These are phyloP conservation scores for Rhypophila decipiens DNA, from an alignment of 495 filamentous ascomycete species.

Conservation along the genomic window DNA sequence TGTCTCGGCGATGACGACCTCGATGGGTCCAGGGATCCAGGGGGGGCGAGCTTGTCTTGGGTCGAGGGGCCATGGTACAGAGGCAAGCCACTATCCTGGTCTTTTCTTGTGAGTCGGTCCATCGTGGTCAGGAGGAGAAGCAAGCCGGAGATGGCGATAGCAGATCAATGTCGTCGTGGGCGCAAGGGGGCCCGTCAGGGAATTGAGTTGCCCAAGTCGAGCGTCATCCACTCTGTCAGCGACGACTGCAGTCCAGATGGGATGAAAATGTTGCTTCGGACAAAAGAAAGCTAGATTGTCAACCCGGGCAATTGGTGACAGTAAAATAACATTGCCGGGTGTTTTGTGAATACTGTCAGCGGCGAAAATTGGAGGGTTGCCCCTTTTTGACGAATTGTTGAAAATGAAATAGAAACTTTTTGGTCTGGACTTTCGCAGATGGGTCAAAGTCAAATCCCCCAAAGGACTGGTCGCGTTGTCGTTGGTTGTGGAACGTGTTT, in stretches of 20 bases:
- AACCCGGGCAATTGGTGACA: not conserved
- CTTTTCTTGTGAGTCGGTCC: conserved; percentile 25
- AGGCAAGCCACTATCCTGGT: conserved; percentile 33
- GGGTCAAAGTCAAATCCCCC: conserved; percentile 5
- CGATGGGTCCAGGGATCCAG: conserved; percentile 22
- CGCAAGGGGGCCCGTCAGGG: conserved; percentile 19
- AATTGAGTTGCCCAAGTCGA: conserved; percentile 12
- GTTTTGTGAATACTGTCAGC: no score
- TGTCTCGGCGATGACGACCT: conserved; percentile 26
- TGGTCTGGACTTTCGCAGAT: not conserved
- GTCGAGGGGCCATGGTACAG: conserved; percentile 16
- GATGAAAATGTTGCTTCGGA: not conserved
- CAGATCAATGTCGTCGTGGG: conserved; percentile 10
- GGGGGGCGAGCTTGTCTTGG: conserved; percentile 10
- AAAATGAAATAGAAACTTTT: conserved; percentile 2
- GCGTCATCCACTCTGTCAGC: conserved; percentile 16
- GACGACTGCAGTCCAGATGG: not conserved
- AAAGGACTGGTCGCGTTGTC: conserved; percentile 12
- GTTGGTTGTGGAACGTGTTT: conserved; percentile 25
- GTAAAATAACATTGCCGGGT: not conserved
- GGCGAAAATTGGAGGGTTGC: no score
- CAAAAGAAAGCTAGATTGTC: not conserved
- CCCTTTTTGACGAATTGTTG: no score
- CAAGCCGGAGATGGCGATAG: not conserved
- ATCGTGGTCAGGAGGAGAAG: conserved; percentile 4